phyloP scores from a whole-genome alignment of 2,329 filamentous ascomycete genomes.

The Cladosporium sp. region DNA sequence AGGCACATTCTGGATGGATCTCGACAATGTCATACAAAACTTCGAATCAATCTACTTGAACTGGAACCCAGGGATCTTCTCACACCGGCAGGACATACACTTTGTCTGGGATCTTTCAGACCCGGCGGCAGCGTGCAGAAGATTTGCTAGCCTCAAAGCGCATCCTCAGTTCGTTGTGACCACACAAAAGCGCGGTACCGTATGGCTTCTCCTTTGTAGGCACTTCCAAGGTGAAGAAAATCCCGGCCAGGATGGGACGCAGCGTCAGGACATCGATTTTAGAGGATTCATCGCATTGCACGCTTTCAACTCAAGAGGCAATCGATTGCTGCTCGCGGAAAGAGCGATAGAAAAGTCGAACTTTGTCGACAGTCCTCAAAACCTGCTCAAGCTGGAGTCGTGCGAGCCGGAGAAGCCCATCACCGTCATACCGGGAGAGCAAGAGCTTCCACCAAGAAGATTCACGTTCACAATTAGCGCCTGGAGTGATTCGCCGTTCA shows the following conservation, averaged over 20 bases:
- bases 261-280: constrained; percentile 30
- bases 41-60: constrained; percentile 97
- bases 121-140: constrained; percentile 25
- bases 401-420: constrained; percentile 47
- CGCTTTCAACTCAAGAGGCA: constrained; percentile 65
- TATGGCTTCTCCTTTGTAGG: constrained; percentile 81
- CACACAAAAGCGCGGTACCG: constrained; percentile 49
- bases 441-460: constrained; percentile 63
- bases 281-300: constrained; percentile 83
- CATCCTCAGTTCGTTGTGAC: constrained; percentile 56
- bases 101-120: constrained; percentile 68
- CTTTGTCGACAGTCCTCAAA: constrained; percentile 93
- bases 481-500: constrained; percentile 62
- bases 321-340: constrained; percentile 67
- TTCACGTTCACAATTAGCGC: constrained; percentile 86
- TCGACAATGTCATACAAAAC: constrained; percentile 80
- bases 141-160: constrained; percentile 66
- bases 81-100: constrained; percentile 77
- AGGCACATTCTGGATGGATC: constrained; percentile 90
- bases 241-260: constrained; percentile 23
- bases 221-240: constrained; percentile 55
- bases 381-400: constrained; percentile 69
- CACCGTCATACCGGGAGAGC: constrained; percentile 68
- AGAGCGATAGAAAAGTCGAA: constrained; percentile 66
- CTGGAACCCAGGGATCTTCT: constrained; percentile 87